phyloP scores from a whole-genome alignment of 495 filamentous ascomycete genomes.

The Oidiodendron maius region DNA sequence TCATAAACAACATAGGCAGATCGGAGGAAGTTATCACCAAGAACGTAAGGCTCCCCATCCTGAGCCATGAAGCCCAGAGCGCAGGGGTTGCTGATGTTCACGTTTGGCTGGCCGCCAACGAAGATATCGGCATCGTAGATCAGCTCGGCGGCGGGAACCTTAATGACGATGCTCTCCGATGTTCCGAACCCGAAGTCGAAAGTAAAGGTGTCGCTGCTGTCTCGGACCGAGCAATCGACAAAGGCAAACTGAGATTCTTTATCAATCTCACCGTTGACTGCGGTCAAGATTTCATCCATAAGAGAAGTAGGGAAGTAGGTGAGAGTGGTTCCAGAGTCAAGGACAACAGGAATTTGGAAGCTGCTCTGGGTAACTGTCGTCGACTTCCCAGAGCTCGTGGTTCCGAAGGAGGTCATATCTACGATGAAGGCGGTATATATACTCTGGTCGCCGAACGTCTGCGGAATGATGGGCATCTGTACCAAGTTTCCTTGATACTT shows the following conservation, averaged over 20 bases:
- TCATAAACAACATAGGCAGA: constrained; percentile 95
- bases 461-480: constrained; percentile 55
- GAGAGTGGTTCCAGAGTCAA: constrained; percentile 82
- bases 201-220: constrained; percentile 50
- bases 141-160: constrained; percentile 67
- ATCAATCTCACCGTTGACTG: constrained; percentile 48
- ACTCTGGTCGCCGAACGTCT: constrained; percentile 3
- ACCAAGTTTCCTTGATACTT: constrained; percentile 74
- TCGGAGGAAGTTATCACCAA: constrained; percentile 88
- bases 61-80: constrained; percentile 19
- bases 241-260: constrained; percentile 37
- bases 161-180: constrained; percentile 49
- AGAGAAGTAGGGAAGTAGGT: constrained; percentile 72
- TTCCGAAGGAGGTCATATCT: constrained; percentile 43
- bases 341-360: constrained; percentile 53
- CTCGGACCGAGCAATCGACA: constrained; percentile 41
- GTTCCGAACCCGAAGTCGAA: constrained; percentile 52
- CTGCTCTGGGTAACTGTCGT: constrained; percentile 33
- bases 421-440: constrained; percentile 45
- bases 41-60: constrained; percentile 27
- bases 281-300: constrained; percentile 47
- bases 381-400: constrained; percentile 26
- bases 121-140: constrained; percentile 50
- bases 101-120: constrained; percentile 12
- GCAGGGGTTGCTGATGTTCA: constrained; percentile 28